Percentiles rank a stretch among this genome's conserved stretches.
Conservation (phyloP, 2,329 filamentous ascomycete genomes). For the Fusarium dimerum region DNA sequence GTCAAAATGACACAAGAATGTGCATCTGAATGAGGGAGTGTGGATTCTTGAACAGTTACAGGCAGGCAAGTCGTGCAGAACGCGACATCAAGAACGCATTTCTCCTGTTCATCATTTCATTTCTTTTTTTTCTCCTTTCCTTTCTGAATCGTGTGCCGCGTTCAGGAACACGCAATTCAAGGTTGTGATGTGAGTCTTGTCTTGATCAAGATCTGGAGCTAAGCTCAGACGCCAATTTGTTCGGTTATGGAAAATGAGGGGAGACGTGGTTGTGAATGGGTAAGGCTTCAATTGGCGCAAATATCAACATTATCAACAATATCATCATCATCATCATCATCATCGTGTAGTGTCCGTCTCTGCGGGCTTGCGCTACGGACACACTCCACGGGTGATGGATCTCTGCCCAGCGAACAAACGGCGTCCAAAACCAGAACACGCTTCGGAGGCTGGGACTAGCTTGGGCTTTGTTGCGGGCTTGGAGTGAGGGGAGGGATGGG, state of each 20-base stretch:
- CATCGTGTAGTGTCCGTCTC: too few species aligned
- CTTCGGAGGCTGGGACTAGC: constrained; percentile 21
- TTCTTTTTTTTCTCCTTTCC: too few species aligned
- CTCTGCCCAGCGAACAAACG: not conserved
- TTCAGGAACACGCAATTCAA: not conserved
- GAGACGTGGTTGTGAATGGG: too few species aligned
- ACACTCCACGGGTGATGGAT: not conserved
- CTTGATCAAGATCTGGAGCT: not conserved
- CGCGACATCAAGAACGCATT: not conserved
- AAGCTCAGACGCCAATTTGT: not conserved
- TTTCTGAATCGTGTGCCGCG: not conserved
- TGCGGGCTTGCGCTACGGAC: not conserved
- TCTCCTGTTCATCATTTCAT: too few species aligned
- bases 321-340: too few species aligned
- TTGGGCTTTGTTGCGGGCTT: constrained; percentile 12
- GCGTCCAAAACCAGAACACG: constrained; percentile 20
- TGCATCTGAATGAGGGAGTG: not conserved
- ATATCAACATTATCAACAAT: too few species aligned
- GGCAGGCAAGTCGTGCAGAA: not conserved
- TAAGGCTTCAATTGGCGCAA: too few species aligned
- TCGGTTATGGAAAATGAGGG: not conserved
- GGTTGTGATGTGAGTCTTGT: not conserved
- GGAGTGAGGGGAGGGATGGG: constrained; percentile 8
- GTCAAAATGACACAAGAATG: not conserved
- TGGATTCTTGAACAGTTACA: not conserved